phyloP scores from a whole-genome alignment of 805 yeast species.

The Suhomyces vadensis region DNA sequence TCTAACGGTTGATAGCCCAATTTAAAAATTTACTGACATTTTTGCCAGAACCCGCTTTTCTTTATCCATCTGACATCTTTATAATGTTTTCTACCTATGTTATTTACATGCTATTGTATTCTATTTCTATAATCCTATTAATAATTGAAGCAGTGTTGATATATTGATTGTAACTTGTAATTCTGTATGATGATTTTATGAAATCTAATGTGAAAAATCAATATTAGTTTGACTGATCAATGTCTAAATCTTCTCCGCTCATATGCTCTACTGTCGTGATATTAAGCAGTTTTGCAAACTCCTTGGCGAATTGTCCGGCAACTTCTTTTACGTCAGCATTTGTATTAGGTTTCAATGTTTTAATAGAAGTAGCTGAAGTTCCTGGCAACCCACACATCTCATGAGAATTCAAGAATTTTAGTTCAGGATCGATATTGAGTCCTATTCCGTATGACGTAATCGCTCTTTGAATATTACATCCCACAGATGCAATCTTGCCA shows the following conservation, averaged over 20 bases:
- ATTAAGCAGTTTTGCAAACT: conserved; percentile 35
- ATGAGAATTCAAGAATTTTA: conserved; percentile 65
- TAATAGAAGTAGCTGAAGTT: conserved; percentile 41
- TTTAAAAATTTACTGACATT: no score
- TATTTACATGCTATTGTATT: background rate
- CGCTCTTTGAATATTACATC: conserved; percentile 80
- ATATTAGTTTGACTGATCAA: conserved; percentile 1
- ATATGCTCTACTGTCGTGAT: conserved; percentile 37
- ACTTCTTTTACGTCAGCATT: conserved; percentile 19
- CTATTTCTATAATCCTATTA: conserved; percentile 4
- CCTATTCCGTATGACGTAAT: conserved; percentile 90
- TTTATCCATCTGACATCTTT: background rate
- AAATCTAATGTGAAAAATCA: background rate
- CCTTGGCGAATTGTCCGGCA: conserved; percentile 36
- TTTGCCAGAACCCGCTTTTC: no score
- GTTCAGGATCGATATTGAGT: conserved; percentile 73
- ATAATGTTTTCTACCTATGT: background rate
- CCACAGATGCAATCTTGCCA: conserved; percentile 82
- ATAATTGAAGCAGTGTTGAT: conserved; percentile 2
- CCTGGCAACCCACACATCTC: conserved; percentile 85
- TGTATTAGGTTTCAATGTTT: conserved; percentile 17
- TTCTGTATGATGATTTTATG: background rate
- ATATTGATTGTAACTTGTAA: background rate
- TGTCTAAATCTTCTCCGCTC: conserved; percentile 29
- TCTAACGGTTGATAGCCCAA: no score